Evolutionary conservation across 176 grass and related monocot species (phyloP).

Genomic region (Triticum dicoccoides): DNA sequence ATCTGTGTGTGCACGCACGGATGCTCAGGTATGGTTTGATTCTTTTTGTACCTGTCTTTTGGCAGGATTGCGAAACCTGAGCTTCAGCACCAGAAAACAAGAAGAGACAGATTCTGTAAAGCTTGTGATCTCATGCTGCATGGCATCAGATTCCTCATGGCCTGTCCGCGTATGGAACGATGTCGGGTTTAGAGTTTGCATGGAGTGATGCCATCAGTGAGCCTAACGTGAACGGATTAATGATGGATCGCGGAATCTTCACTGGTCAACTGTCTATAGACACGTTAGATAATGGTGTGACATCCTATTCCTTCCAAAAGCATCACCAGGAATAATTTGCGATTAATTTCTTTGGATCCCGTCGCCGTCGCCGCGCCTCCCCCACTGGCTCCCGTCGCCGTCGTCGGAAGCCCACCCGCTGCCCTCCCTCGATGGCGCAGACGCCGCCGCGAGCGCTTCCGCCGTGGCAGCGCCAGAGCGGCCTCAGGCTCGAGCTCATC

Average conservation of each 20-base stretch:
- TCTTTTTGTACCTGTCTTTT: not conserved
- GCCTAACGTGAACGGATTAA: constrained; percentile 24
- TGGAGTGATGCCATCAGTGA: not conserved
- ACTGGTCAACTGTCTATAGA: constrained; percentile 24
- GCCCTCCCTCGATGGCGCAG: no score
- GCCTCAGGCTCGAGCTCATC: no score
- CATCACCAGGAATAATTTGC: constrained; percentile 17
- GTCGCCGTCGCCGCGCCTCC: no score
- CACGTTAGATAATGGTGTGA: constrained; percentile 33
- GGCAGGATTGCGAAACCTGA: not conserved
- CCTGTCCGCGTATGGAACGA: constrained; percentile 8
- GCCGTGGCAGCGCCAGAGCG: no score
- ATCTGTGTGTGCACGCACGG: not conserved
- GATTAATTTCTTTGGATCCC: not conserved
- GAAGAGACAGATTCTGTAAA: constrained; percentile 12
- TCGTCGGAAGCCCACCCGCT: no score
- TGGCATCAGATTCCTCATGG: constrained; percentile 28
- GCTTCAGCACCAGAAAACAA: constrained; percentile 9
- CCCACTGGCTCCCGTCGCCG: no score
- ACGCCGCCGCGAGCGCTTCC: no score
- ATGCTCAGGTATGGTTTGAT: not conserved
- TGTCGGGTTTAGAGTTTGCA: not conserved
- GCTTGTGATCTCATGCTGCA: not conserved
- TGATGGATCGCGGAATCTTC: constrained; percentile 11
- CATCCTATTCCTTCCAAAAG: constrained; percentile 43